These are phyloP conservation scores for Metschnikowia orientalis DNA, from an alignment of 805 yeast species.

Conservation along the genomic window DNA sequence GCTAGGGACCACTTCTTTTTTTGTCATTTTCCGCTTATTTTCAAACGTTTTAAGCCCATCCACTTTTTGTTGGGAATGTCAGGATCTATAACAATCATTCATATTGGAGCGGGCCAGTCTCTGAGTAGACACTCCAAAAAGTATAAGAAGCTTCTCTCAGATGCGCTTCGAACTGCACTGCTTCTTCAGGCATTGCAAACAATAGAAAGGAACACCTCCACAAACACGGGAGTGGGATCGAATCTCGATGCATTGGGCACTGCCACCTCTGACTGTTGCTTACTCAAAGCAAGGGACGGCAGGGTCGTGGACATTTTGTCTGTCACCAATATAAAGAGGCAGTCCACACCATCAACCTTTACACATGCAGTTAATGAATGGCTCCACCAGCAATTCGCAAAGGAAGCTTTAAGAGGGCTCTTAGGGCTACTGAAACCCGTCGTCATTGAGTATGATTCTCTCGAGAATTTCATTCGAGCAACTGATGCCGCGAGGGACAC, in stretches of 20 bases:
- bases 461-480: too few species aligned
- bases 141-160: conserved; percentile 27
- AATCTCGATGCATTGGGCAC: conserved; percentile 37
- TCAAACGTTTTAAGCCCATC: conserved; percentile 31
- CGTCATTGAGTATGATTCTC: conserved; percentile 20
- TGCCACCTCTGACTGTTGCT: conserved; percentile 44
- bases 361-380: conserved; percentile 21
- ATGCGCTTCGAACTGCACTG: conserved; percentile 20
- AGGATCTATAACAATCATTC: conserved; percentile 24
- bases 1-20: conserved; percentile 63
- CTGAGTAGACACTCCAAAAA: conserved; percentile 13
- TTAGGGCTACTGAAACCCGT: conserved; percentile 36
- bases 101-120: conserved; percentile 53
- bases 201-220: conserved; percentile 36
- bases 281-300: conserved; percentile 18
- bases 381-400: conserved; percentile 21
- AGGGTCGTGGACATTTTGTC: conserved; percentile 15
- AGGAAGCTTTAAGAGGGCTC: conserved; percentile 7
- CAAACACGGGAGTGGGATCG: conserved; percentile 51
- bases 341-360: conserved; percentile 28
- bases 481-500: too few species aligned
- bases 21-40: not conserved
- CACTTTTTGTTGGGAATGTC: conserved; percentile 8
- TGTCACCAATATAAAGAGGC: conserved; percentile 13
- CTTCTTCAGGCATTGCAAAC: conserved; percentile 16